phyloP scores from a whole-genome alignment of 805 yeast species.

The Candida koratica region DNA sequence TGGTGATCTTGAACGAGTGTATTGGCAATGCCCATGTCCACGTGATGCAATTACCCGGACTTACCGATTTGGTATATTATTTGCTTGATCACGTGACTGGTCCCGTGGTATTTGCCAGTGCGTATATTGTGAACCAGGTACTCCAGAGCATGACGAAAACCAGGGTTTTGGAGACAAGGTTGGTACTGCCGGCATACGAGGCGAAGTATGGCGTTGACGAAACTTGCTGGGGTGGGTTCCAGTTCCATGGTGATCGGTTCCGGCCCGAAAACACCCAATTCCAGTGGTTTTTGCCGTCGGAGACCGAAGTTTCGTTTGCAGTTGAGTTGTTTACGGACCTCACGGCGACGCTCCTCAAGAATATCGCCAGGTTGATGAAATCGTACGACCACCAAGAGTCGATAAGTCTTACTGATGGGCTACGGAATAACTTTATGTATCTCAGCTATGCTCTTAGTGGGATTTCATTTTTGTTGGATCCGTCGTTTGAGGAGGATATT shows the following conservation, averaged over 20 bases:
- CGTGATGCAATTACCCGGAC: constrained; percentile 42
- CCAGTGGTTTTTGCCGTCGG: constrained; percentile 72
- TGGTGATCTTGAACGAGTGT: constrained; percentile 65
- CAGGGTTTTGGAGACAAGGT: constrained; percentile 52
- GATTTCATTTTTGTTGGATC: constrained; percentile 66
- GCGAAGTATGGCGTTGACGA: constrained; percentile 38
- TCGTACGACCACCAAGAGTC: constrained; percentile 20
- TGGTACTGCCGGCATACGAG: constrained; percentile 46
- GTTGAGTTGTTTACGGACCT: constrained; percentile 52
- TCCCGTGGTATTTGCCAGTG: constrained; percentile 57
- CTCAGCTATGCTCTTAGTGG: constrained; percentile 66
- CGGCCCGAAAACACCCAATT: constrained; percentile 47
- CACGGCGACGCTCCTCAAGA: constrained; percentile 39
- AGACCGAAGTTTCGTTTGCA: constrained; percentile 56
- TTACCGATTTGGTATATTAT: constrained; percentile 43
- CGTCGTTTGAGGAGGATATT: constrained; percentile 52
- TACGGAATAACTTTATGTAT: constrained; percentile 53
- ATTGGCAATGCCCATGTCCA: constrained; percentile 61
- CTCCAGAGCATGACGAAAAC: constrained; percentile 61
- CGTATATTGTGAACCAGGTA: constrained; percentile 64
- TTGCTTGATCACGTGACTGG: constrained; percentile 54
- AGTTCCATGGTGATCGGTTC: constrained; percentile 52
- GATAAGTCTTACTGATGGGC: constrained; percentile 44
- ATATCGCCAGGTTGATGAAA: constrained; percentile 36
- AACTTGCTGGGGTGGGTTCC: constrained; percentile 73